Base-by-base conservation (phyloP, 208 protist genomes). In the Acanthamoeba lenticulata region DNA sequence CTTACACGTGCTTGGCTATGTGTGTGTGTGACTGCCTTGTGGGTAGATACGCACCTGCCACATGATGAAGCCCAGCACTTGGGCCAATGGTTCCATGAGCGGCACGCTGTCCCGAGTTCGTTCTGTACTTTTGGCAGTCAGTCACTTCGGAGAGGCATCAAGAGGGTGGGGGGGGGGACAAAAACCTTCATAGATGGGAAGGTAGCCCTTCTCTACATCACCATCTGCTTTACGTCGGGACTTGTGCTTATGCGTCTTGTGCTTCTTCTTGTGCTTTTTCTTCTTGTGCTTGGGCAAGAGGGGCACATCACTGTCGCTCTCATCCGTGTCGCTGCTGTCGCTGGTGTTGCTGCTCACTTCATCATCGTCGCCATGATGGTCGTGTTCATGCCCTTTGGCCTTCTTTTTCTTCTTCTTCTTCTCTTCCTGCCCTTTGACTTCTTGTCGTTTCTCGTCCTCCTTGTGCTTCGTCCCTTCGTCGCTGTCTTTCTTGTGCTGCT, bases 21-120 rank as follows among this genome's bases (percentile, higher is more conserved):
- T 21, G 9, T 69, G 60, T 69, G 27, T 11, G 29, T 69, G 60
- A 27, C 27, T 5, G 29, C 60, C 5, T 29, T 69, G 27, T 29
- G 15, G 9, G 45, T 19, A 15, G 45, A 52, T 24, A 24, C 11
- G 19, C 38, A 74, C 65, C 65, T 79, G 67, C 67, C 67, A 79
- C 38, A n/a, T 34, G 38, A 79, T 79, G 19, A 79, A 79, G 36
- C 67, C 67, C 32, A 79, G 36, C 32, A 79, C 67, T 79, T 79
- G 67, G 1, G 67, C 67, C 38, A 79, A n/a, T 29, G 67, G 67
- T 45, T 45, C 67, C 67, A 79, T 79, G 38, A 79, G 36, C 2
- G 67, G 67, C 67, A 79, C 34, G 24, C 11, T 45, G 4, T 6
- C 24, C 32, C 21, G 0, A n/a, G 27, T 34, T 79, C 67, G 67